These are phyloP conservation scores for Diplodia sapinea DNA, from an alignment of 2,329 filamentous ascomycete genomes.

Conservation along the genomic window DNA sequence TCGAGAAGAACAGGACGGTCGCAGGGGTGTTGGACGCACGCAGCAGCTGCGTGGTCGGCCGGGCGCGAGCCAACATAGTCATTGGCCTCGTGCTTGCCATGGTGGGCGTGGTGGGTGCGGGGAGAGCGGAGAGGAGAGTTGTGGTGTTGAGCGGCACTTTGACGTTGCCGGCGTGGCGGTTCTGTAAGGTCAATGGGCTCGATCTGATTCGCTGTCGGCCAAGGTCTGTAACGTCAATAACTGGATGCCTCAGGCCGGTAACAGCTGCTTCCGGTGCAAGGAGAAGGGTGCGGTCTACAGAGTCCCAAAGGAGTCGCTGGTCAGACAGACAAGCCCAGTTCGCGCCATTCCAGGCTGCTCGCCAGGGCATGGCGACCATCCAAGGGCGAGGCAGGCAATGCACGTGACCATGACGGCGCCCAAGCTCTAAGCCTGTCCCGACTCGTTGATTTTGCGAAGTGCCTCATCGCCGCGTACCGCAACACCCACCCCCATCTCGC, in stretches of 20 bases:
- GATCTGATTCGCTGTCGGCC: constrained; percentile 18
- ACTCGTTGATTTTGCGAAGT: constrained; percentile 31
- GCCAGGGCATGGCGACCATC: background rate
- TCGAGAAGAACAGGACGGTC: constrained; percentile 66
- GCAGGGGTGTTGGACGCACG: constrained; percentile 48
- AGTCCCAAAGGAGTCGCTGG: background rate
- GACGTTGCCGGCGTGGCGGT: constrained; percentile 27
- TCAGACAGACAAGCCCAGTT: background rate
- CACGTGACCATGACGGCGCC: constrained; percentile 30
- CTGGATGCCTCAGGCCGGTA: constrained; percentile 2
- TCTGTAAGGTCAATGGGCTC: constrained; percentile 14
- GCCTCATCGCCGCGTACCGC: constrained; percentile 31
- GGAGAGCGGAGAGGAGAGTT: constrained; percentile 27
- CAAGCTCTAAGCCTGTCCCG: constrained; percentile 30
- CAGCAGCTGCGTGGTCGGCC: constrained; percentile 39
- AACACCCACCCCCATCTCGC: constrained; percentile 35
- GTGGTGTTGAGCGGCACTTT: constrained; percentile 26
- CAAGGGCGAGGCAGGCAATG: constrained; percentile 2
- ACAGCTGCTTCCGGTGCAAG: background rate
- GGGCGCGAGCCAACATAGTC: constrained; percentile 54
- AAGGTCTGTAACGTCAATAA: background rate
- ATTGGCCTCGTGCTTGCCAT: constrained; percentile 58
- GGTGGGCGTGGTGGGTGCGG: constrained; percentile 36
- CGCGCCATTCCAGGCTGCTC: background rate
- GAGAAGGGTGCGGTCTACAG: background rate